Conservation (phyloP, 2,329 filamentous ascomycete species). For the Scedosporium apiospermum region DNA sequence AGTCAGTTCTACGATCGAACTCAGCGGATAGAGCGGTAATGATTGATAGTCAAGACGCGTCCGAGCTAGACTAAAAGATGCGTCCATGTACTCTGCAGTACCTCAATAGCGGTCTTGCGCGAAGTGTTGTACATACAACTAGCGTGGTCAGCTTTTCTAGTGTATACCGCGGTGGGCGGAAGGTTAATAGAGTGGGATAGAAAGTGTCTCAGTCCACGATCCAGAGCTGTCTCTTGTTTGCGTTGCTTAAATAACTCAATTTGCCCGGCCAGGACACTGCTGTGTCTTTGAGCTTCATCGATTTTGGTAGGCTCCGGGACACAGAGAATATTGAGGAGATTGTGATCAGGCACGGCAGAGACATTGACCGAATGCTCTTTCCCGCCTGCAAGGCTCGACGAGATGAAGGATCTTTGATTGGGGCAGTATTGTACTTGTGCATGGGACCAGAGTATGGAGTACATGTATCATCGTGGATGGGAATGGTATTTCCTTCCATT, state of each 20-base stretch:
- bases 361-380: background rate
- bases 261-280: background rate
- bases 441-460: background rate
- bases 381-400: background rate
- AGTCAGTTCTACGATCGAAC: background rate
- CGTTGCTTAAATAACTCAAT: background rate
- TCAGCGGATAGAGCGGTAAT: background rate
- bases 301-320: background rate
- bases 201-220: background rate
- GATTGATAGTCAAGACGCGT: background rate
- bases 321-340: background rate
- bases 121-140: no score
- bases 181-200: no score
- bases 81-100: no score
- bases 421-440: background rate
- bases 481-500: background rate
- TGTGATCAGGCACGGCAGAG: background rate
- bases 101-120: no score
- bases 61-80: background rate
- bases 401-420: background rate
- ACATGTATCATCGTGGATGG: background rate
- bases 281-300: no score
- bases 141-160: no score
- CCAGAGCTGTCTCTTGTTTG: no score
- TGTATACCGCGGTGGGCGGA: no score